Evolutionary conservation across 1,284 basidiomycete genomes (phyloP), one percentile per base, ranked within the genome.

Genomic region (Ustilago tritici): DNA sequence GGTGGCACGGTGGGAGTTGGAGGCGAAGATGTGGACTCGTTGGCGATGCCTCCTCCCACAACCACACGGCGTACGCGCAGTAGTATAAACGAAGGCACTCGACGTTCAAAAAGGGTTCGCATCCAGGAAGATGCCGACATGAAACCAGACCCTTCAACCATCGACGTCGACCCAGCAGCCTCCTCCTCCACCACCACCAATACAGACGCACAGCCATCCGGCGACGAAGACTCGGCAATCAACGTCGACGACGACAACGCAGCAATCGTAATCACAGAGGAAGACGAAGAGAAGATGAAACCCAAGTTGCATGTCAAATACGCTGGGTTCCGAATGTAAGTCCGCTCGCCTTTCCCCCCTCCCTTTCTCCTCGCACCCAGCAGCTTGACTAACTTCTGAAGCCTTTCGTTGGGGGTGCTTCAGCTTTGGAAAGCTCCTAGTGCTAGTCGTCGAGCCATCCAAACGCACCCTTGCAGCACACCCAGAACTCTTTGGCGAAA

Each of bases 341-440:
- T 65, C 8, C 10, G 23, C 23, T 28, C 23, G 23, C 23, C 23
- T 28, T 28, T 3, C 15, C 41, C 32, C 8, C 32, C 47, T 23
- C 11, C n/a, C 55, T n/a, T 5, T 8, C 28, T 5, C 8, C 12
- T n/a, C 35, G 15, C 19, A 32, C 31, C 34, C 23, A 3, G 23
- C 23, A 28, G 23, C 23, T 28, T 28, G 23, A 28, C 23, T 28
- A 28, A 28, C 23, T 28, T 28, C 23, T 28, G 23, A 28, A 28
- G 23, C 2, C 9, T 19, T 35, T 17, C 23, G 31, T 23, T 14
- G n/a, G 1, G 28, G 35, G 28, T 40, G 23, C 28, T 49, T 35
- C 59, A 83, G 79, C 28, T 84, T 83, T 61, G 82, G 82, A 63
- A 78, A 79, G 56, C 72, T 82, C 56, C 74, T 84, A 17, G 76